These are phyloP conservation scores for Pachysandra terminalis DNA, from an alignment of 164 flowering plant species.

Conservation along the genomic window DNA sequence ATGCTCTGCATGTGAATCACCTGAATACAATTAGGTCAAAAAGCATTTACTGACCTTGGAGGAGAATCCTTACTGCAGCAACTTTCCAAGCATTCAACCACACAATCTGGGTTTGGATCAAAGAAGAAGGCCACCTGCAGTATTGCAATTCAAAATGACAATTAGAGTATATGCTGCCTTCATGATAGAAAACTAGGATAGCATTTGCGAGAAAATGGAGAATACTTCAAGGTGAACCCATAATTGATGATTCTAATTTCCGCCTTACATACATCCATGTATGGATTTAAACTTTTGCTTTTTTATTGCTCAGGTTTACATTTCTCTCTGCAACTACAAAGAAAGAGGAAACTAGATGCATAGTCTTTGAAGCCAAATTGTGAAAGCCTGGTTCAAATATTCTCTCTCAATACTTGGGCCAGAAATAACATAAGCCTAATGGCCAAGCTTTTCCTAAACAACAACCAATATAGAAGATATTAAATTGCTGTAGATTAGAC, in stretches of 20 bases:
- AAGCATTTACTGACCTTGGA: constrained; percentile 44
- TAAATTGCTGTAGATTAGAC: background rate
- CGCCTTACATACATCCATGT: too few species aligned
- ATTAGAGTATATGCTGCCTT: background rate
- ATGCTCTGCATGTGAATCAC: background rate
- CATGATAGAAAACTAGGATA: background rate
- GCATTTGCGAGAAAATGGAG: too few species aligned
- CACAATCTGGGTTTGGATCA: constrained; percentile 62
- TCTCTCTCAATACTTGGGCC: background rate
- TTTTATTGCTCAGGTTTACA: too few species aligned
- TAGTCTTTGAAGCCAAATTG: too few species aligned
- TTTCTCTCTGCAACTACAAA: too few species aligned
- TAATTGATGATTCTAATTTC: too few species aligned
- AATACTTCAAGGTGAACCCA: too few species aligned
- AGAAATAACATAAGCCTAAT: background rate
- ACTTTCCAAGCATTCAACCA: constrained; percentile 73
- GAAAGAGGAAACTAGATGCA: too few species aligned
- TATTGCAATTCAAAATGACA: constrained; percentile 1
- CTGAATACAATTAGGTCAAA: background rate
- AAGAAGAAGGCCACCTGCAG: constrained; percentile 72
- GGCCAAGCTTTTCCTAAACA: background rate
- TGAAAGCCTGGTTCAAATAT: too few species aligned
- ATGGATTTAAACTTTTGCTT: too few species aligned
- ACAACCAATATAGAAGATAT: background rate
- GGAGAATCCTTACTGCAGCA: constrained; percentile 79